phyloP scores from a whole-genome alignment of 2,329 filamentous ascomycete species.

The Clonostachys chloroleuca region DNA sequence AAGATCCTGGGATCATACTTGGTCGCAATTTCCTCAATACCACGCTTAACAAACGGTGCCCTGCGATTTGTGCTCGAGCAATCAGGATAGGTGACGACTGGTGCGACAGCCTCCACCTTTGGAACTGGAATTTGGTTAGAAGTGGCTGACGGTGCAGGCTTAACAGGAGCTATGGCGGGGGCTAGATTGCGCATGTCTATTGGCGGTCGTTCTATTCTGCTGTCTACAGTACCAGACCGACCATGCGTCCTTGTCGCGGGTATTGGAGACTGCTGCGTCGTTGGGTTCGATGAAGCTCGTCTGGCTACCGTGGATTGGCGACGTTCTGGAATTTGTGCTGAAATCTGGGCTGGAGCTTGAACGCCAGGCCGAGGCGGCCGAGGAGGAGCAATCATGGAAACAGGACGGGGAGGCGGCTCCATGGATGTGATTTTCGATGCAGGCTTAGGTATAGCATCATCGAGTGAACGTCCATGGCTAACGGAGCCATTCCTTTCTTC shows the following conservation, averaged over 20 bases:
- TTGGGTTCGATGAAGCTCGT: slow-evolving; percentile 21
- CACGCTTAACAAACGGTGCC: slow-evolving; percentile 69
- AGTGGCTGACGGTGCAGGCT: slow-evolving; percentile 6
- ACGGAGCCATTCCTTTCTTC: slow-evolving; percentile 31
- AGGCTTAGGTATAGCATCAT: neutral
- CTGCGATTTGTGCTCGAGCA: slow-evolving; percentile 78
- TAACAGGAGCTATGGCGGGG: neutral
- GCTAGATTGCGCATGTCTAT: neutral
- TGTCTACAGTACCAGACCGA: slow-evolving; percentile 28
- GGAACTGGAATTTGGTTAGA: slow-evolving; percentile 38
- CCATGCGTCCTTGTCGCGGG: slow-evolving; percentile 20
- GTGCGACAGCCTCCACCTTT: slow-evolving; percentile 39
- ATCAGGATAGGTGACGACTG: slow-evolving; percentile 61
- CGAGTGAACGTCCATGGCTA: slow-evolving; percentile 6
- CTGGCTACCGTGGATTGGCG: slow-evolving; percentile 7
- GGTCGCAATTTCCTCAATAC: slow-evolving; percentile 71
- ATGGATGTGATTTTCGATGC: neutral
- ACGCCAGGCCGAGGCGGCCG: slow-evolving; percentile 31
- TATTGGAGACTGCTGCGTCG: slow-evolving; percentile 18
- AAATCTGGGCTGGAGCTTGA: too few species aligned
- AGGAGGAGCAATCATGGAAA: slow-evolving; percentile 21
- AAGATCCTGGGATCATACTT: slow-evolving; percentile 85
- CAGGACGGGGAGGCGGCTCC: neutral
- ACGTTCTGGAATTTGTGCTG: neutral
- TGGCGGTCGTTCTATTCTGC: slow-evolving; percentile 1